Evolutionary conservation across 75 land plant genomes (phyloP).

Genomic region (Pinus tabuliformis): DNA sequence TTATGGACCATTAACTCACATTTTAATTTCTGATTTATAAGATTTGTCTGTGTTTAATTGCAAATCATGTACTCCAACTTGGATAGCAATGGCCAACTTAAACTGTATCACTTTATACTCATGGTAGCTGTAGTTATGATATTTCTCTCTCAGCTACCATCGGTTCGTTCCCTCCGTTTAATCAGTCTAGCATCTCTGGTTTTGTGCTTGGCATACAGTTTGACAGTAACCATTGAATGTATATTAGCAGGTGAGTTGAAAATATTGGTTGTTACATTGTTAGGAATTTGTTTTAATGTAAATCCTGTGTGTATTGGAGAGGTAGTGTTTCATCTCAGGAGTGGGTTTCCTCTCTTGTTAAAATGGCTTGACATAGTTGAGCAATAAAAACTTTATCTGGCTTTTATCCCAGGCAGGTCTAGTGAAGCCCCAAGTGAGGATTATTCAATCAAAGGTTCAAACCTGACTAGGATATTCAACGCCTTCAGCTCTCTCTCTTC

Average conservation of each 20-base stretch:
- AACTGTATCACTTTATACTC: conserved; percentile 66
- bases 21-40: too few species aligned
- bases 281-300: neutral
- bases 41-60: too few species aligned
- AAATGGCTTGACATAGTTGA: neutral
- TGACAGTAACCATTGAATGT: conserved; percentile 59
- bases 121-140: conserved; percentile 64
- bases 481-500: conserved; percentile 69
- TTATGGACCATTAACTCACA: too few species aligned
- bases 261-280: neutral
- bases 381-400: too few species aligned
- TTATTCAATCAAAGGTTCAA: conserved; percentile 46
- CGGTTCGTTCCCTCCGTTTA: conserved; percentile 82
- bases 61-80: conserved; percentile 44
- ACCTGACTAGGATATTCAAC: conserved; percentile 37
- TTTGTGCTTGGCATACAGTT: conserved; percentile 71
- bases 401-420: conserved; percentile 43
- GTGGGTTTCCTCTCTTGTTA: too few species aligned
- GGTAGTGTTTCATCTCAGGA: too few species aligned
- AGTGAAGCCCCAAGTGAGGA: conserved; percentile 62
- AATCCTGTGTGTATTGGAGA: too few species aligned
- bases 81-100: conserved; percentile 53
- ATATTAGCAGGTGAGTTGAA: conserved; percentile 55
- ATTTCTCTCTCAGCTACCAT: conserved; percentile 72
- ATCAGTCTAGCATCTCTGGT: conserved; percentile 64